Percentiles rank a stretch among this genome's conserved stretches.
phyloP scores from a whole-genome alignment of 768 basidiomycete species.

The Tulasnella sp. region DNA sequence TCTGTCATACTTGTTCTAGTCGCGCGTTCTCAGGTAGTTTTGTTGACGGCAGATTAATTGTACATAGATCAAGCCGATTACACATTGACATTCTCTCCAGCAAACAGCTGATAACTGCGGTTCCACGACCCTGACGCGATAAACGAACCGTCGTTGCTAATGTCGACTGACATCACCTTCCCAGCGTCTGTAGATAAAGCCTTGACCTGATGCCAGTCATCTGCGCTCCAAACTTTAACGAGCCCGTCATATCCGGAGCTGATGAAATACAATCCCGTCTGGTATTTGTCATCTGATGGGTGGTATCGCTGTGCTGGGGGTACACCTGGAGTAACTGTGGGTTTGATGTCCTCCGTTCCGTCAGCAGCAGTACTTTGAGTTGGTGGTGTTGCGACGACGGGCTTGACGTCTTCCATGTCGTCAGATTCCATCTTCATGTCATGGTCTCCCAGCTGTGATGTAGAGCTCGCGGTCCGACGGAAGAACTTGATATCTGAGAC shows the following conservation, averaged over 20 bases:
- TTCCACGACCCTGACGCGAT: constrained; percentile 90
- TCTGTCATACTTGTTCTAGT: background rate
- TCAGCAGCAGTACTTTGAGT: background rate
- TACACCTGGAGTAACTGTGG: constrained; percentile 38
- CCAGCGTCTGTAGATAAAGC: constrained; percentile 90
- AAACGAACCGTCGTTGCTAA: constrained; percentile 75
- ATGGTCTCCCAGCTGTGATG: constrained; percentile 22
- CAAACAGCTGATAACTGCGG: constrained; percentile 90
- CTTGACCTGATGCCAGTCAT: constrained; percentile 92
- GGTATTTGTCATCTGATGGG: constrained; percentile 61
- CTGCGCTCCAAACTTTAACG: constrained; percentile 95
- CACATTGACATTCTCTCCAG: constrained; percentile 53
- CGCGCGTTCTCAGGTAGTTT: background rate
- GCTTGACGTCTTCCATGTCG: constrained; percentile 32
- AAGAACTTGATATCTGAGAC: constrained; percentile 96
- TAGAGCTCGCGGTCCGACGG: constrained; percentile 40
- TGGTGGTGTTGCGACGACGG: constrained; percentile 20
- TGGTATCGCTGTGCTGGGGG: constrained; percentile 36
- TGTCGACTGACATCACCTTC: constrained; percentile 98
- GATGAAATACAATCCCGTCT: constrained; percentile 87
- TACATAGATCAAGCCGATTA: constrained; percentile 11
- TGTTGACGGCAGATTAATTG: background rate
- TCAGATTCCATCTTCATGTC: constrained; percentile 42
- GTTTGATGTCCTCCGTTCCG: constrained; percentile 39
- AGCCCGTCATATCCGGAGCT: constrained; percentile 92